Percentiles rank a stretch among this genome's conserved stretches.
These are phyloP conservation scores for Heliosperma pusillum DNA, from an alignment of 148 eudicot species.

Conservation along the genomic window DNA sequence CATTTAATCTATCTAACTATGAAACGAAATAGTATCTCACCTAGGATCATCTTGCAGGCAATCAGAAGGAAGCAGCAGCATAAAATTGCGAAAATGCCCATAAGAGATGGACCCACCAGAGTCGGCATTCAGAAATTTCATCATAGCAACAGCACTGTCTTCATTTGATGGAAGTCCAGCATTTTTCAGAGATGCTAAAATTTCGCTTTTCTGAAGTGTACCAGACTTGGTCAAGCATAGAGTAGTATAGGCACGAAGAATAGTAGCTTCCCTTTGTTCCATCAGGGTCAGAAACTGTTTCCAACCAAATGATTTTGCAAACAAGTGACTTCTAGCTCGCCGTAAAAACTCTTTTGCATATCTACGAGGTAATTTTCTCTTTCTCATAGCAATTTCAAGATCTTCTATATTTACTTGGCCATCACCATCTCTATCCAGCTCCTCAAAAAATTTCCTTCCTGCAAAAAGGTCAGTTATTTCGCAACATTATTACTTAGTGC, in stretches of 20 bases:
- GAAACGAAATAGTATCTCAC: constrained; percentile 38
- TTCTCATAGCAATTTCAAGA: constrained; percentile 87
- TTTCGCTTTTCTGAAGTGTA: constrained; percentile 86
- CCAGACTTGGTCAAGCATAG: constrained; percentile 96
- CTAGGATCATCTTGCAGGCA: constrained; percentile 96
- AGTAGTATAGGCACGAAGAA: constrained; percentile 94
- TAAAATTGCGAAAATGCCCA: constrained; percentile 96
- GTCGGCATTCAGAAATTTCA: constrained; percentile 85
- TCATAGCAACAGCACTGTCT: constrained; percentile 96
- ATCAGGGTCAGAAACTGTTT: constrained; percentile 80
- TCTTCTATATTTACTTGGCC: constrained; percentile 92
- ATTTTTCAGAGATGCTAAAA: constrained; percentile 74
- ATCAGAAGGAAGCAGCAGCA: constrained; percentile 90
- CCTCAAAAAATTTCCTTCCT: constrained; percentile 93
- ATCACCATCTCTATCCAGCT: constrained; percentile 96
- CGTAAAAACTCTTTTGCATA: constrained; percentile 82
- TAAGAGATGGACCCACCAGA: constrained; percentile 87
- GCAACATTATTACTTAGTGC: background rate
- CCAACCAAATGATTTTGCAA: constrained; percentile 95
- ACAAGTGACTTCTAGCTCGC: constrained; percentile 78
- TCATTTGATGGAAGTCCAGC: constrained; percentile 98
- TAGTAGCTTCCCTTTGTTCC: constrained; percentile 98
- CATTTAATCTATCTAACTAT: background rate
- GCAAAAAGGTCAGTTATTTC: constrained; percentile 19
- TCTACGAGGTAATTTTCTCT: constrained; percentile 75